phyloP scores from a whole-genome alignment of 2,329 filamentous ascomycete genomes.

The Fulvia fulva region DNA sequence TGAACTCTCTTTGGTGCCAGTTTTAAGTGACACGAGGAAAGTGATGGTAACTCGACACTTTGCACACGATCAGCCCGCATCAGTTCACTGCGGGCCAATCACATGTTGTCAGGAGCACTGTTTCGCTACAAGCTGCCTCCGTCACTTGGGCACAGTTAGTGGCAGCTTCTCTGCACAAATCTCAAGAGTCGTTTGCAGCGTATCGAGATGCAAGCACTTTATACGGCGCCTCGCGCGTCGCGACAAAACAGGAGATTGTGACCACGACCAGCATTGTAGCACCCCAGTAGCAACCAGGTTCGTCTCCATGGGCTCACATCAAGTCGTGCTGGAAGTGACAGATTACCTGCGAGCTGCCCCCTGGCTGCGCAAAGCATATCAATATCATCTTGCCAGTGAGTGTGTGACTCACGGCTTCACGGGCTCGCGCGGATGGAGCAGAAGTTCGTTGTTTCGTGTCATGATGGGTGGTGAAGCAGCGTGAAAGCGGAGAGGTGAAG shows the following conservation, averaged over 20 bases:
- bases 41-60: neutral
- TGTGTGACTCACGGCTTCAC: neutral
- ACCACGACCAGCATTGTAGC: neutral
- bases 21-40: slow-evolving; percentile 3
- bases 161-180: neutral
- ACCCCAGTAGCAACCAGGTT: neutral
- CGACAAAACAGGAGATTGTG: neutral
- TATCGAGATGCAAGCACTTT: slow-evolving; percentile 11
- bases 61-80: neutral
- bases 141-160: too few species aligned
- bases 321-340: neutral
- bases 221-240: slow-evolving; percentile 8
- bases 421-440: neutral
- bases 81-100: neutral
- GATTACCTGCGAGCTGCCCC: neutral
- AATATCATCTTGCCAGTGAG: neutral
- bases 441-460: neutral
- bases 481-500: neutral
- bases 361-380: neutral
- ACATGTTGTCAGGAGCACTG: neutral
- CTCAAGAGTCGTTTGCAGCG: neutral
- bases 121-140: too few species aligned
- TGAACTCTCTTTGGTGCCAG: slow-evolving; percentile 5
- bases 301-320: neutral
- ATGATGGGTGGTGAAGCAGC: neutral